Conservation (phyloP, 1,139 yeast genomes). For the Magnusiomyces sp. region DNA sequence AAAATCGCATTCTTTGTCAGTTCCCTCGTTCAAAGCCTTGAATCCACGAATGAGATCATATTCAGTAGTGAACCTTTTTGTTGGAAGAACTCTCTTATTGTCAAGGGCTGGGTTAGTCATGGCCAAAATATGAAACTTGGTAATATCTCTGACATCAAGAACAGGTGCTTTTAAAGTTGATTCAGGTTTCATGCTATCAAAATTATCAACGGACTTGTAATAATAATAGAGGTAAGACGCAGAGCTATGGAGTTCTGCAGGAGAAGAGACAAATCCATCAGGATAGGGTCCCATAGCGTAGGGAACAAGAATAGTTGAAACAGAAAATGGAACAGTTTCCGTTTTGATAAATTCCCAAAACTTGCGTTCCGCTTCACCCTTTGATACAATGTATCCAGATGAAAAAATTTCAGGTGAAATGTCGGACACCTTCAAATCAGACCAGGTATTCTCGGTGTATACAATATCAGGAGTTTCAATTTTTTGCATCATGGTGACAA, state of each 20-base stretch:
- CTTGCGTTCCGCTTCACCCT: constrained; percentile 37
- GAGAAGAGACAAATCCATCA: constrained; percentile 23
- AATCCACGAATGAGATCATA: no score
- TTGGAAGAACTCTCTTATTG: no score
- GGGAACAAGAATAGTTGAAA: constrained; percentile 41
- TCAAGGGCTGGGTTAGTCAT: constrained; percentile 31
- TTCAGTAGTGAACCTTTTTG: no score
- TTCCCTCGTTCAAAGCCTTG: no score
- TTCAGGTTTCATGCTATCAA: not conserved
- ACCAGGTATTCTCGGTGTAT: constrained; percentile 38
- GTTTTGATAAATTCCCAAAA: constrained; percentile 38
- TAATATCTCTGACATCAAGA: constrained; percentile 46
- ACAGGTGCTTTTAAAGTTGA: constrained; percentile 1
- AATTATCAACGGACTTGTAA: constrained; percentile 13
- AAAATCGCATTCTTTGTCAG: no score
- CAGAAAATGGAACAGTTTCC: constrained; percentile 34
- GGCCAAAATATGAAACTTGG: constrained; percentile 42
- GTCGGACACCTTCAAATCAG: no score
- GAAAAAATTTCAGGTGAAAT: constrained; percentile 34
- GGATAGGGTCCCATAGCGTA: constrained; percentile 43
- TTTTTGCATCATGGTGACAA: constrained; percentile 37
- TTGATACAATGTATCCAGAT: constrained; percentile 34
- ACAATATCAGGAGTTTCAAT: constrained; percentile 25
- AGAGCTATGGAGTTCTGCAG: constrained; percentile 28
- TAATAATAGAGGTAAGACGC: constrained; percentile 10